Evolutionary conservation across 495 filamentous ascomycete species (phyloP).

Genomic region (Penicillium arizonense): DNA sequence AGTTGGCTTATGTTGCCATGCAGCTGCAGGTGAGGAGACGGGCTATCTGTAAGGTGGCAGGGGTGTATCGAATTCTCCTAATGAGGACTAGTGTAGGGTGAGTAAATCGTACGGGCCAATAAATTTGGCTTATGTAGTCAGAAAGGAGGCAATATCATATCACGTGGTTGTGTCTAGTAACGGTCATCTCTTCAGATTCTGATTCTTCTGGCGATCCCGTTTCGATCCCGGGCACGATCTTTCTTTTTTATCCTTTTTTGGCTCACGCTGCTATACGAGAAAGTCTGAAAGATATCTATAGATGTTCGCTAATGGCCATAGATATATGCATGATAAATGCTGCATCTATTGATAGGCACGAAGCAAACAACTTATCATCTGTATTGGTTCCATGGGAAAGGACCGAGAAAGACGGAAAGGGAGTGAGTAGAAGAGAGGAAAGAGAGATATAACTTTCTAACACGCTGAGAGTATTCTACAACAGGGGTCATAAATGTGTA

Average conservation of each 20-base stretch:
- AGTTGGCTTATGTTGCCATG: constrained; percentile 1
- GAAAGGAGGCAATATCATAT: neutral
- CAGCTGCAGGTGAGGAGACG: constrained; percentile 1
- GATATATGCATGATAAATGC: no score
- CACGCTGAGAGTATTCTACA: no score
- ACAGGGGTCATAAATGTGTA: no score
- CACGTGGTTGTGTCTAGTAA: constrained; percentile 26
- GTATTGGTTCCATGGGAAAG: no score
- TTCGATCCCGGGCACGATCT: constrained; percentile 44
- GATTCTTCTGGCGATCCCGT: constrained; percentile 35
- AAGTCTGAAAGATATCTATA: no score
- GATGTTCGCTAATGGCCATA: no score
- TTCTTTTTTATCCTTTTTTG: neutral
- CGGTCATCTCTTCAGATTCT: constrained; percentile 37
- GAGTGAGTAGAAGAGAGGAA: no score
- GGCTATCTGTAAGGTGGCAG: neutral
- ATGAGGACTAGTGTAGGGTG: constrained; percentile 17
- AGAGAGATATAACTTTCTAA: no score
- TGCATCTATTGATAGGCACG: no score
- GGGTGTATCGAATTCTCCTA: constrained; percentile 28
- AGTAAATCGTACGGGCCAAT: neutral
- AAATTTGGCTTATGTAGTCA: neutral
- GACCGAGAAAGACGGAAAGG: no score
- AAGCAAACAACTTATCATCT: no score
- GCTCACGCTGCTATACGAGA: neutral